phyloP scores from a whole-genome alignment of 2,329 filamentous ascomycete genomes.

The Nectriaceae sp. region DNA sequence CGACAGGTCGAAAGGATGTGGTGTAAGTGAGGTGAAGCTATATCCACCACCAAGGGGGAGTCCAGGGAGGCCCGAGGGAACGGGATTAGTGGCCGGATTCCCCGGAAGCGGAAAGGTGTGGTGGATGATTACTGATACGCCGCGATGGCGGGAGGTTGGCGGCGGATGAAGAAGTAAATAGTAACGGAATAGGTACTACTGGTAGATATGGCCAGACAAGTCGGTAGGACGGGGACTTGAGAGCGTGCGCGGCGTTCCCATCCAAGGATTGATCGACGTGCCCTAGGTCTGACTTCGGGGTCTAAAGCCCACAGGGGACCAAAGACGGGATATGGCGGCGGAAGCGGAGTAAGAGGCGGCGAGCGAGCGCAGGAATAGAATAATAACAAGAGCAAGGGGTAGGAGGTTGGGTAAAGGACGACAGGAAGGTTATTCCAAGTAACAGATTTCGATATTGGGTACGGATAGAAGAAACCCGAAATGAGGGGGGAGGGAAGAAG shows the following conservation, averaged over 20 bases:
- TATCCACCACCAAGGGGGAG: conserved; percentile 17
- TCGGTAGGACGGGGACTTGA: not conserved
- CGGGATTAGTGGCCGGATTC: conserved; percentile 10
- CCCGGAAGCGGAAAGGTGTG: not conserved
- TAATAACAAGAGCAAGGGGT: not conserved
- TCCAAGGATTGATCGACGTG: not conserved
- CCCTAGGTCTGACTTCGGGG: not conserved
- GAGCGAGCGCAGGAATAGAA: not conserved
- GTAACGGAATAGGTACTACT: not conserved
- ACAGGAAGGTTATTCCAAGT: too few relatives aligned
- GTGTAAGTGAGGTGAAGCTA: conserved; percentile 19
- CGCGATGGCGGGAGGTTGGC: not conserved
- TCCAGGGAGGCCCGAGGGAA: conserved; percentile 11
- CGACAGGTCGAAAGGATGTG: conserved; percentile 4
- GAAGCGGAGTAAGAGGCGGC: not conserved
- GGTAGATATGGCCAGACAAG: not conserved
- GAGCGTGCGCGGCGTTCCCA: too few relatives aligned
- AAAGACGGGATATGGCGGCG: too few relatives aligned
- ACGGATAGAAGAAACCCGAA: too few relatives aligned
- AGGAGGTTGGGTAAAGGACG: too few relatives aligned
- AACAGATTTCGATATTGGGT: too few relatives aligned
- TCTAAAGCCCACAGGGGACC: too few relatives aligned
- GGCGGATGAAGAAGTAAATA: not conserved
- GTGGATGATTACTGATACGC: not conserved
- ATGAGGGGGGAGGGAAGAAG: not conserved